phyloP scores from a whole-genome alignment of 495 filamentous ascomycete genomes.

The Recurvomyces mirabilis region DNA sequence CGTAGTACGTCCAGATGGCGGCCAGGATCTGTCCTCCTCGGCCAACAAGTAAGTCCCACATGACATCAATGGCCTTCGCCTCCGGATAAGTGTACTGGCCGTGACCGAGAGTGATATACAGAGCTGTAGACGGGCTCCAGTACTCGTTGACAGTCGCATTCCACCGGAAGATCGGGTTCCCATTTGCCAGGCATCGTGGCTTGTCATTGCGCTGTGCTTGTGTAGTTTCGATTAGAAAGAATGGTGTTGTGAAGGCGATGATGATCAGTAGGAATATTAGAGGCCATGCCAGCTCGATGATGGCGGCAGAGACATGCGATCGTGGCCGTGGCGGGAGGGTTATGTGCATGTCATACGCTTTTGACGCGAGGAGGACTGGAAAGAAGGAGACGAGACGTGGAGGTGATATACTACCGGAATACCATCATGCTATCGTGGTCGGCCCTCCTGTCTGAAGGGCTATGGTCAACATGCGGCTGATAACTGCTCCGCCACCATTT shows the following conservation, averaged over 20 bases:
- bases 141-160: not conserved
- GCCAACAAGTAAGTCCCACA: slow-evolving; percentile 1
- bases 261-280: not conserved
- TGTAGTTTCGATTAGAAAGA: not conserved
- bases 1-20: not conserved
- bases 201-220: not conserved
- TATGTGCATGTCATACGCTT: too few relatives aligned
- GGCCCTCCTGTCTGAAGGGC: too few relatives aligned
- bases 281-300: not conserved
- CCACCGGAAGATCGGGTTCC: not conserved
- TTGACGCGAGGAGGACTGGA: too few relatives aligned
- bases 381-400: too few relatives aligned
- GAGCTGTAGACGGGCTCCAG: not conserved
- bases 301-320: not conserved
- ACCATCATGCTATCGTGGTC: too few relatives aligned
- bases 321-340: too few relatives aligned
- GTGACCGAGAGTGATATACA: not conserved
- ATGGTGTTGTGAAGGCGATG: not conserved
- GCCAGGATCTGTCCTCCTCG: slow-evolving; percentile 2
- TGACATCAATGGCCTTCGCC: slow-evolving; percentile 6
- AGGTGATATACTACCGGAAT: too few relatives aligned
- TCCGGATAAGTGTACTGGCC: not conserved
- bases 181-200: not conserved
- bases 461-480: too few relatives aligned
- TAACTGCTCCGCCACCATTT: too few relatives aligned